Conservation (phyloP, 257 asterid species). For the Avicennia marina region DNA sequence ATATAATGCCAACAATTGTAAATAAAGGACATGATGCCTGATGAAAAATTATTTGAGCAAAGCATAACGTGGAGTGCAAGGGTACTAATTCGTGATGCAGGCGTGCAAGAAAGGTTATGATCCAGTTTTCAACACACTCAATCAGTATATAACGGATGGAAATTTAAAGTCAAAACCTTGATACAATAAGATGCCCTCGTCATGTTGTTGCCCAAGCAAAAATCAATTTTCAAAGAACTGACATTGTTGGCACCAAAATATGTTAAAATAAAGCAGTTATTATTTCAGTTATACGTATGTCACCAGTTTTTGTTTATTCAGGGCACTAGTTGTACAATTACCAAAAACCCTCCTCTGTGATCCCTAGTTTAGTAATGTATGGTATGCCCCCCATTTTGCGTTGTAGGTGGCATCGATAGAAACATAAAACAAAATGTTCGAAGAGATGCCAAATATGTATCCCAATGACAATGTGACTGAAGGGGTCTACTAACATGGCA, state of each 20-base stretch:
- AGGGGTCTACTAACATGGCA: constrained; percentile 36
- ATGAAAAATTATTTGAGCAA: neutral
- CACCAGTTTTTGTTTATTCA: too few relatives aligned
- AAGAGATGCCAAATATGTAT: constrained; percentile 21
- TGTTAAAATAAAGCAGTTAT: too few relatives aligned
- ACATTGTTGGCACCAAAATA: too few relatives aligned
- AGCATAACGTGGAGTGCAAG: constrained; percentile 11
- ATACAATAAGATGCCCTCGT: neutral
- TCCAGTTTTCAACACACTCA: neutral
- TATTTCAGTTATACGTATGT: neutral
- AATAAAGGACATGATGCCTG: neutral
- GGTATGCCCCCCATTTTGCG: too few relatives aligned
- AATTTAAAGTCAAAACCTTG: too few relatives aligned
- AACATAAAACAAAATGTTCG: neutral
- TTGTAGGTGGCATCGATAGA: constrained; percentile 7
- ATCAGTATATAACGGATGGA: neutral
- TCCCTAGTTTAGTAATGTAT: too few relatives aligned
- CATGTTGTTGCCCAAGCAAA: neutral
- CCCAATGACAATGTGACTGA: constrained; percentile 22
- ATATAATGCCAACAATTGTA: too few relatives aligned
- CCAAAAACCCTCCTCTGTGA: neutral
- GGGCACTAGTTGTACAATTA: too few relatives aligned
- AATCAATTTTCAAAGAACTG: neutral
- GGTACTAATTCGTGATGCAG: constrained; percentile 6
- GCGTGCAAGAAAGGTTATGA: constrained; percentile 15